Base-by-base conservation (phyloP, 768 basidiomycete genomes). In the Exidia glandulosa region DNA sequence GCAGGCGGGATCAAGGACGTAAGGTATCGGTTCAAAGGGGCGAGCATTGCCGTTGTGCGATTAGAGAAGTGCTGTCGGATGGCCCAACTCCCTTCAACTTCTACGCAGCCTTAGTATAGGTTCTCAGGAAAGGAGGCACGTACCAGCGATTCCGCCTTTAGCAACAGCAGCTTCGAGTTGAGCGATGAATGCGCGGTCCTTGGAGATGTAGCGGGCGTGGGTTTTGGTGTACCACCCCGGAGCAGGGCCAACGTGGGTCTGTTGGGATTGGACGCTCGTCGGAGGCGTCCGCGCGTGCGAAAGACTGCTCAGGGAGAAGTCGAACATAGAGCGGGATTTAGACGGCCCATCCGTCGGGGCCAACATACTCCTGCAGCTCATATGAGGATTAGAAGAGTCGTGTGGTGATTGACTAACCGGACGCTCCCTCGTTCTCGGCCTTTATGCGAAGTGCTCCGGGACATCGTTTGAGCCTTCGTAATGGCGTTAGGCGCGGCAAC, bases 11-110 rank as follows among this genome's bases (percentile, higher is more conserved):
- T 90, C 55, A 94, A 79, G 1, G 87, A 86, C 61, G 89, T 87
- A 45, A 97, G 84, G 75, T 97, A 97, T 64, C 94, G 83, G 65
- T 94, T 86, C 3, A 98, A 79, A 0, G 95, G 95, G 2, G 90
- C 86, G 25, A 97, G 81, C 62, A 98, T 78, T 58, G 86, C 86
- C 23, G 87, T 88, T 1, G 95, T 92, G 50, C 94, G 80, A 41
- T 87, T 82, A 58, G 84, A 84, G 69, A 98, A 92, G 68, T 97
- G 92, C 52, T 83, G 77, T 27, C 90, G 84, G 13, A 95, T 76
- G 58, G 74, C 79, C 57, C 83, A 80, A 58, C 80, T 91, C 31
- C 81, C 81, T 41, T 80, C 79, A 7, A 63, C 36, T 52, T 66
- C 68, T 66, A 57, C 16, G 23, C 25, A 56, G 36, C 32, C 23